These are phyloP conservation scores for Botrytis sinoallii DNA, from an alignment of 2,329 filamentous ascomycete species.

Conservation along the genomic window DNA sequence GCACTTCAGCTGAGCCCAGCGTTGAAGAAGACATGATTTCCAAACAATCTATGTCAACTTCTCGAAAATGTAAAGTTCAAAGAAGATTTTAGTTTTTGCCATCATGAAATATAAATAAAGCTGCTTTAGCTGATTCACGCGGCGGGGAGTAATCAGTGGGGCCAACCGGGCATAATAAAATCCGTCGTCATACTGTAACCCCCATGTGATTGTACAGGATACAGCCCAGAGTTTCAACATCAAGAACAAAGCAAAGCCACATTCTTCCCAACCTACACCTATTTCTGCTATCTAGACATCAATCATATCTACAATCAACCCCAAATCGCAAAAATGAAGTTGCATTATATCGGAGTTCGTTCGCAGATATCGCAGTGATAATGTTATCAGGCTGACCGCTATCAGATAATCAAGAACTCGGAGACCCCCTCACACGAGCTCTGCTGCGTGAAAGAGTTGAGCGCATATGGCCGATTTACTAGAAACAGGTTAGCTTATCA, in stretches of 20 bases:
- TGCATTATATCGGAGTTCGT: conserved; percentile 79
- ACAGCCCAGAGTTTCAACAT: conserved; percentile 3
- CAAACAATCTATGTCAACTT: neutral
- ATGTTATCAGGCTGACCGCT: conserved; percentile 29
- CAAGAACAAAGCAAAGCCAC: conserved; percentile 17
- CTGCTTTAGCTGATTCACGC: neutral
- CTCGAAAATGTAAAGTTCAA: neutral
- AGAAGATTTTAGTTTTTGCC: neutral
- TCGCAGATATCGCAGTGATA: conserved; percentile 26
- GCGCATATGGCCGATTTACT: conserved; percentile 41
- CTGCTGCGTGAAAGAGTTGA: conserved; percentile 72
- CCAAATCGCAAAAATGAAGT: conserved; percentile 64
- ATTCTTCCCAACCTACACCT: neutral
- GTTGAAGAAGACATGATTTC: conserved; percentile 14
- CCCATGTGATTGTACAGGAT: conserved; percentile 4
- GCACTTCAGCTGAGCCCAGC: conserved; percentile 43
- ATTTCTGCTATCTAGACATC: neutral
- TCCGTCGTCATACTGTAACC: conserved; percentile 16
- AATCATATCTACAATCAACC: neutral
- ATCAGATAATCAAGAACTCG: conserved; percentile 78
- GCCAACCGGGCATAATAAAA: conserved; percentile 15
- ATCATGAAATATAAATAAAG: neutral
- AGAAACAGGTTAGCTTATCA: conserved; percentile 9
- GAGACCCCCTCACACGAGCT: conserved; percentile 73
- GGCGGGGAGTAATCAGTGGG: conserved; percentile 4